phyloP scores from a whole-genome alignment of 73 alveolate species.

The Tetrahymena thermophila region DNA sequence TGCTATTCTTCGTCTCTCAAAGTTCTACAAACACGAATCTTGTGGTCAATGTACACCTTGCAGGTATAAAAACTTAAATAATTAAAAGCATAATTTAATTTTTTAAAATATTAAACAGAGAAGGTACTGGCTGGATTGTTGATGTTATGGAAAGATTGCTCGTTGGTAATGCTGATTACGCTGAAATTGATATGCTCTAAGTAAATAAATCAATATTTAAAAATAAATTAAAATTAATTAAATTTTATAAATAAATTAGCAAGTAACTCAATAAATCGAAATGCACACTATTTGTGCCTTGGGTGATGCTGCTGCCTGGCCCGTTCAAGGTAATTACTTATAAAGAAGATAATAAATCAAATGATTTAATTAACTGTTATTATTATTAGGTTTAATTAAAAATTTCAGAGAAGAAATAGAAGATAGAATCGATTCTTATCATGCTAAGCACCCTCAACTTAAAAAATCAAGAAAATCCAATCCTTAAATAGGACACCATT shows the following conservation, averaged over 20 bases:
- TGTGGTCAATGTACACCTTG: conserved; percentile 93
- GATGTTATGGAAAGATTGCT: conserved; percentile 73
- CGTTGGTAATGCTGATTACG: conserved; percentile 83
- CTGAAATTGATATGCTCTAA: conserved; percentile 82
- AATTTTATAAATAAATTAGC: neutral
- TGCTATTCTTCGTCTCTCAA: conserved; percentile 75
- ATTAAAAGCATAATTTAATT: neutral
- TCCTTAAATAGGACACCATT: neutral
- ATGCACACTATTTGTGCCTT: conserved; percentile 88
- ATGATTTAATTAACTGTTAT: too few species aligned
- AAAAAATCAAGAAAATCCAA: conserved; percentile 30
- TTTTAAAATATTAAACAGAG: conserved; percentile 31
- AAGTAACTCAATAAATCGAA: conserved; percentile 78
- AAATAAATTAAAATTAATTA: neutral
- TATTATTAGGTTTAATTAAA: conserved; percentile 74
- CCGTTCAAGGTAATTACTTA: conserved; percentile 49
- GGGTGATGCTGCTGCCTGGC: conserved; percentile 96
- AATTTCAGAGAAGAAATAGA: conserved; percentile 75
- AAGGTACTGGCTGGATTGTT: conserved; percentile 86
- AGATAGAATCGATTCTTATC: conserved; percentile 78
- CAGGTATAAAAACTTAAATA: neutral
- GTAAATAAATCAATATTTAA: neutral
- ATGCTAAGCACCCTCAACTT: conserved; percentile 64
- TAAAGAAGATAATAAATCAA: neutral
- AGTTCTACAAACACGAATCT: conserved; percentile 80